Evolutionary conservation across 805 yeast genomes (phyloP).

Genomic region (Zygosaccharomyces pseudorouxii): DNA sequence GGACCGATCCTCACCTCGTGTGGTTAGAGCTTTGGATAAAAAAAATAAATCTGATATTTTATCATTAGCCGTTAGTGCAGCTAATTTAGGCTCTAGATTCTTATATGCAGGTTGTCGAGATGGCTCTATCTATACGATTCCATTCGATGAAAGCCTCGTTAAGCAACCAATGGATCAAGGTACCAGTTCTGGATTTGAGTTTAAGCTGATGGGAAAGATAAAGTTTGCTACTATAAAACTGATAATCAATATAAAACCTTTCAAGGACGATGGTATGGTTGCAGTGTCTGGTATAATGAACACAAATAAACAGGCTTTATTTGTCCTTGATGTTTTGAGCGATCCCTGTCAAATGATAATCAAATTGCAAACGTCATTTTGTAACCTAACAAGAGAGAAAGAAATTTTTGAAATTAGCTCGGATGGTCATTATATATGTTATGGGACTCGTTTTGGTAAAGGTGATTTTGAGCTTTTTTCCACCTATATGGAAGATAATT

Average conservation of each 20-base stretch:
- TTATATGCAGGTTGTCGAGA: constrained; percentile 13
- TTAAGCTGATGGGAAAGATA: constrained; percentile 1
- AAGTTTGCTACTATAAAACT: constrained; percentile 2
- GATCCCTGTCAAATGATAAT: neutral
- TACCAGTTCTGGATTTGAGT: neutral
- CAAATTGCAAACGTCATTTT: constrained; percentile 17
- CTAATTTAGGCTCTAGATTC: neutral
- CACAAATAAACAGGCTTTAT: constrained; percentile 5
- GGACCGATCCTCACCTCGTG: neutral
- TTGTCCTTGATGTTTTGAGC: constrained; percentile 9
- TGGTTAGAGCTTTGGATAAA: neutral
- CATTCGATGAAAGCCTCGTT: neutral
- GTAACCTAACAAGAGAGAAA: constrained; percentile 17
- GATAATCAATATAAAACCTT: constrained; percentile 12
- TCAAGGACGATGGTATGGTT: constrained; percentile 8
- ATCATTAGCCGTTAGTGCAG: constrained; percentile 6
- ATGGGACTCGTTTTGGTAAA: constrained; percentile 18
- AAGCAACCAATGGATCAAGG: neutral
- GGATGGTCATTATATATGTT: constrained; percentile 22
- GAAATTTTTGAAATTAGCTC: constrained; percentile 19
- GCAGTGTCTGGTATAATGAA: constrained; percentile 13
- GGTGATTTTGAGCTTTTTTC: constrained; percentile 26
- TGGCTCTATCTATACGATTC: constrained; percentile 6
- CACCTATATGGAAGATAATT: constrained; percentile 12
- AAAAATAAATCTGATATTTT: constrained; percentile 14